These are phyloP conservation scores for Moesziomyces antarcticus DNA, from an alignment of 1,284 basidiomycete genomes.

Conservation along the genomic window DNA sequence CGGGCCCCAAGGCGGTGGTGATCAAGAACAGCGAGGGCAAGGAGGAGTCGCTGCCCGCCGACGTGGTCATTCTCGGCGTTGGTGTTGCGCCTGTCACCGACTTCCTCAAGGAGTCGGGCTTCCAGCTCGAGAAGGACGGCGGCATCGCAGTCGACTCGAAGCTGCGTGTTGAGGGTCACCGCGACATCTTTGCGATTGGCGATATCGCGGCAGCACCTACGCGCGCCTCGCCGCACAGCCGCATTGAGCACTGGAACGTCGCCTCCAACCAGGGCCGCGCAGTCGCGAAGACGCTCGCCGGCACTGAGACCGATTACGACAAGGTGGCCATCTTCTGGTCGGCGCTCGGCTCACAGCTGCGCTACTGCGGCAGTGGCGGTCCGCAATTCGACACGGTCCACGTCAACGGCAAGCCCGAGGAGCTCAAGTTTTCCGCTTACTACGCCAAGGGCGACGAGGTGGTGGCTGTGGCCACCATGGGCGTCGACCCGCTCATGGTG, in stretches of 20 bases:
- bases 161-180: constrained; percentile 75
- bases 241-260: constrained; percentile 94
- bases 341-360: constrained; percentile 78
- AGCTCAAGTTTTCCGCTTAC: constrained; percentile 76
- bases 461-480: constrained; percentile 86
- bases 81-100: constrained; percentile 87
- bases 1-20: constrained; percentile 71
- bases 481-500: constrained; percentile 82
- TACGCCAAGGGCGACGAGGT: constrained; percentile 82
- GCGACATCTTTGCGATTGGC: constrained; percentile 83
- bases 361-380: constrained; percentile 81
- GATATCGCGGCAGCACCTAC: constrained; percentile 89
- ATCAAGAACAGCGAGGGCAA: constrained; percentile 74
- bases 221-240: constrained; percentile 70
- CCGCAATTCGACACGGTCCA: constrained; percentile 78
- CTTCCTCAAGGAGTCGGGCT: constrained; percentile 77
- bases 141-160: constrained; percentile 84
- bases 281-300: constrained; percentile 74
- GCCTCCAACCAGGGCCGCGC: constrained; percentile 86
- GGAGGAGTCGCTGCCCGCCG: constrained; percentile 75
- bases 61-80: constrained; percentile 87
- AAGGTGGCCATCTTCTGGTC: constrained; percentile 90
- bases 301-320: constrained; percentile 70
- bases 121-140: constrained; percentile 72
- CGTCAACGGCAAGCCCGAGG: constrained; percentile 80